Evolutionary conservation across 202 grass and related monocot genomes (phyloP).

Genomic region (Bolboschoenoplectus hybrid): DNA sequence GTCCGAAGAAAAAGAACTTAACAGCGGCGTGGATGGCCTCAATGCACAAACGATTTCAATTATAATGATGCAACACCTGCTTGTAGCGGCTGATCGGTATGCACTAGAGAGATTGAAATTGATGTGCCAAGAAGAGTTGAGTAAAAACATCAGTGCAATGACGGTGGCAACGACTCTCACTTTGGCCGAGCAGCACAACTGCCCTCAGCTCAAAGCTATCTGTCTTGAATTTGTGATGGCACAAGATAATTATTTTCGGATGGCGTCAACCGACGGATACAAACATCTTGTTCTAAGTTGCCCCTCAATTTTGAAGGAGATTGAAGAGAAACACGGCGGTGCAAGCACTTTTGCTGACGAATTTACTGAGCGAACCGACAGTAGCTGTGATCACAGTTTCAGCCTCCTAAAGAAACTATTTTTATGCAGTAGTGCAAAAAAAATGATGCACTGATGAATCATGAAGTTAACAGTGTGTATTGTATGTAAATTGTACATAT

Average conservation of each 20-base stretch:
- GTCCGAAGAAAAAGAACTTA: constrained; percentile 28
- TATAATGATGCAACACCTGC: constrained; percentile 37
- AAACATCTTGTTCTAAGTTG: constrained; percentile 36
- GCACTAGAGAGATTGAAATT: constrained; percentile 48
- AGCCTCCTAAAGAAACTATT: constrained; percentile 23
- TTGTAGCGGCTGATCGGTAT: constrained; percentile 31
- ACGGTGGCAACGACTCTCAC: constrained; percentile 42
- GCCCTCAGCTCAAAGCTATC: constrained; percentile 14
- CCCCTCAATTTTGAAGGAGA: constrained; percentile 38
- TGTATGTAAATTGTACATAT: constrained; percentile 2
- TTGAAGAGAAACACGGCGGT: neutral
- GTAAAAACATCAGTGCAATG: neutral
- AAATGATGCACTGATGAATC: neutral
- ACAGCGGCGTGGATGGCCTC: neutral
- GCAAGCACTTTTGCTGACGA: neutral
- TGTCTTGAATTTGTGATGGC: constrained; percentile 26
- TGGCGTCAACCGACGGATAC: constrained; percentile 28
- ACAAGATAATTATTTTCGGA: constrained; percentile 26
- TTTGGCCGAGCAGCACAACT: constrained; percentile 46
- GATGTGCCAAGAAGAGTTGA: constrained; percentile 38
- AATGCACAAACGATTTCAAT: neutral
- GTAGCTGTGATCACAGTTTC: constrained; percentile 10
- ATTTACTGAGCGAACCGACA: neutral
- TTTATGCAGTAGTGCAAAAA: constrained; percentile 23
- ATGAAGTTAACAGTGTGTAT: neutral